Conservation (phyloP, 176 grass and related monocot species). For the Pontederia paniculata region DNA sequence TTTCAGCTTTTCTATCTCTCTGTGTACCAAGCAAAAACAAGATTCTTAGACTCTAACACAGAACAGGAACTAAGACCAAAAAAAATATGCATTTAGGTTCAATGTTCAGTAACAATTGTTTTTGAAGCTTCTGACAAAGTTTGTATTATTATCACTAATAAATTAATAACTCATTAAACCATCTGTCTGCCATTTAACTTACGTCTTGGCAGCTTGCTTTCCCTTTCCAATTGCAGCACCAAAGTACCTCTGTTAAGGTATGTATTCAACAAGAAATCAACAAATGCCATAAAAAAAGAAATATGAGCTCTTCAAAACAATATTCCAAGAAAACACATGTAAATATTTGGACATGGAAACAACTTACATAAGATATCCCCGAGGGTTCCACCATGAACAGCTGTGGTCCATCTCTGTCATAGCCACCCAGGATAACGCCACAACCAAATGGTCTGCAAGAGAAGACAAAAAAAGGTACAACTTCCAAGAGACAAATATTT, state of each 20-base stretch:
- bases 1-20: constrained; percentile 92
- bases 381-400: constrained; percentile 76
- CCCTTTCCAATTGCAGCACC: constrained; percentile 67
- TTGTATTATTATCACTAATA: not conserved
- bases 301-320: no score
- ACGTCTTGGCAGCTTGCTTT: constrained; percentile 84
- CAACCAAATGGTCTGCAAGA: constrained; percentile 51
- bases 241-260: constrained; percentile 52
- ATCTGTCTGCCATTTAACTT: constrained; percentile 13
- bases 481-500: constrained; percentile 6
- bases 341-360: not conserved
- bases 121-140: not conserved
- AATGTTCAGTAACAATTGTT: not conserved
- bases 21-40: constrained; percentile 23
- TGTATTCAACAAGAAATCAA: constrained; percentile 20
- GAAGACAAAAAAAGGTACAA: no score
- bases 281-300: no score
- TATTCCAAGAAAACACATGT: constrained; percentile 3
- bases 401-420: constrained; percentile 88
- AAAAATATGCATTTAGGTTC: not conserved
- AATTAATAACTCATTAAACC: constrained; percentile 6
- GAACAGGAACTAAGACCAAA: not conserved
- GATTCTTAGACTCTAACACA: not conserved
- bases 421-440: constrained; percentile 84
- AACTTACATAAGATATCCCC: constrained; percentile 61